Conservation (phyloP, 2,329 filamentous ascomycete genomes). For the Sclerotinia subarctica region DNA sequence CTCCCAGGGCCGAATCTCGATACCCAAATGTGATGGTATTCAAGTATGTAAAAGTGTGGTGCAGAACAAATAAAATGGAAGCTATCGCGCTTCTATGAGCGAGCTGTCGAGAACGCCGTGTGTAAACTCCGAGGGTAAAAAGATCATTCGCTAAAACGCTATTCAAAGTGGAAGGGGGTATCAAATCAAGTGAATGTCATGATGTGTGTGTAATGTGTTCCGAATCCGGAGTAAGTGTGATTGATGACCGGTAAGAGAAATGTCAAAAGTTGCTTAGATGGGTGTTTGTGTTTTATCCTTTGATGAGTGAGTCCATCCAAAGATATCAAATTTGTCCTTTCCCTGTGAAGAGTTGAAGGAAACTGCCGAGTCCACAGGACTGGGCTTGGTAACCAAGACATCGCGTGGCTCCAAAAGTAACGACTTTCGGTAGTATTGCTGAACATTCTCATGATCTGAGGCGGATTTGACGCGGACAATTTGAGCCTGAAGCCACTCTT, state of each 20-base stretch:
- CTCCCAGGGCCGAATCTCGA: conserved; percentile 1
- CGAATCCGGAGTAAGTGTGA: conserved; percentile 14
- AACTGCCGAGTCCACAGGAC: conserved; percentile 33
- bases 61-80: conserved; percentile 4
- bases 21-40: conserved; percentile 13
- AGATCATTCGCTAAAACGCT: conserved; percentile 40
- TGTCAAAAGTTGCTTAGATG: conserved; percentile 13
- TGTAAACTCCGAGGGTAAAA: conserved; percentile 12
- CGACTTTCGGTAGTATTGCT: conserved; percentile 65
- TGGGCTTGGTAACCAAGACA: conserved; percentile 29
- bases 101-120: conserved; percentile 11
- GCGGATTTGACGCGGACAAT: conserved; percentile 62
- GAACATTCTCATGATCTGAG: conserved; percentile 58
- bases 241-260: not conserved
- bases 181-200: conserved; percentile 36
- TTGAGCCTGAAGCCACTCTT: conserved; percentile 87
- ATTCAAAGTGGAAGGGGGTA: conserved; percentile 38
- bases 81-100: not conserved
- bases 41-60: conserved; percentile 16
- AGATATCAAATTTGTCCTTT: conserved; percentile 52
- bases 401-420: conserved; percentile 62
- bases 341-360: conserved; percentile 33
- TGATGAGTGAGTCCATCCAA: conserved; percentile 47
- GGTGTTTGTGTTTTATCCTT: conserved; percentile 28
- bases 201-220: conserved; percentile 22